Conservation (phyloP, 192 early-diverging fungal genomes). For the Coemansia brasiliensis region DNA sequence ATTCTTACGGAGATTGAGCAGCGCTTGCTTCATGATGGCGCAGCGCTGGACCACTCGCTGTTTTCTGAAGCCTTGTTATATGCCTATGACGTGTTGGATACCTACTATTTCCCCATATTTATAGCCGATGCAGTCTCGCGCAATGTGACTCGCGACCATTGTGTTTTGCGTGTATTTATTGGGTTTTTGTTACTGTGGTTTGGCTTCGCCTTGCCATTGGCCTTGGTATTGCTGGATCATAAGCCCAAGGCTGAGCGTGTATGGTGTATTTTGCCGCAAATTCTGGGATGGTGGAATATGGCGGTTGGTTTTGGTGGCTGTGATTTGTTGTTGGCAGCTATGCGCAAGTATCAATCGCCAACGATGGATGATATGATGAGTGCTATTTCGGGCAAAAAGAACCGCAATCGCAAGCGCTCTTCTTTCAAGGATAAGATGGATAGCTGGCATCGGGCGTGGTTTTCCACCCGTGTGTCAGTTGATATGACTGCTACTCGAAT, state of each 20-base stretch:
- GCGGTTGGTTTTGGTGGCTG: slow-evolving; percentile 53
- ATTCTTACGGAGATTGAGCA: slow-evolving; percentile 55
- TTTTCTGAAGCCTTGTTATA: slow-evolving; percentile 50
- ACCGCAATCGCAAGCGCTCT: neutral
- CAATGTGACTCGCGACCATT: slow-evolving; percentile 54
- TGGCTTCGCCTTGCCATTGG: slow-evolving; percentile 50
- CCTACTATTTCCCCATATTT: slow-evolving; percentile 54
- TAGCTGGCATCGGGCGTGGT: slow-evolving; percentile 46
- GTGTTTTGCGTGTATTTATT: slow-evolving; percentile 44
- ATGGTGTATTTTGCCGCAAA: slow-evolving; percentile 41
- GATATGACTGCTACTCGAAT: slow-evolving; percentile 50
- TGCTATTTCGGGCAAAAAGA: neutral
- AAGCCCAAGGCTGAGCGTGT: slow-evolving; percentile 33
- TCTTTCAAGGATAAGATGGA: slow-evolving; percentile 17
- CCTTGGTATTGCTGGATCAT: slow-evolving; percentile 43
- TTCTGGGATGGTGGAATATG: slow-evolving; percentile 56
- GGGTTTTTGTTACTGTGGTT: slow-evolving; percentile 48
- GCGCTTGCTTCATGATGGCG: slow-evolving; percentile 42
- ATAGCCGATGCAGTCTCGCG: slow-evolving; percentile 47
- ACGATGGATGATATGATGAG: slow-evolving; percentile 18
- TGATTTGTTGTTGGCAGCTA: slow-evolving; percentile 37
- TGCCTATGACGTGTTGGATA: slow-evolving; percentile 55
- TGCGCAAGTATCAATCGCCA: slow-evolving; percentile 55
- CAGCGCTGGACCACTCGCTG: slow-evolving; percentile 37
- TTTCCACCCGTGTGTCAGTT: slow-evolving; percentile 42